Evolutionary conservation across 306 rosid species (phyloP).

Genomic region (Nissolia schottii): DNA sequence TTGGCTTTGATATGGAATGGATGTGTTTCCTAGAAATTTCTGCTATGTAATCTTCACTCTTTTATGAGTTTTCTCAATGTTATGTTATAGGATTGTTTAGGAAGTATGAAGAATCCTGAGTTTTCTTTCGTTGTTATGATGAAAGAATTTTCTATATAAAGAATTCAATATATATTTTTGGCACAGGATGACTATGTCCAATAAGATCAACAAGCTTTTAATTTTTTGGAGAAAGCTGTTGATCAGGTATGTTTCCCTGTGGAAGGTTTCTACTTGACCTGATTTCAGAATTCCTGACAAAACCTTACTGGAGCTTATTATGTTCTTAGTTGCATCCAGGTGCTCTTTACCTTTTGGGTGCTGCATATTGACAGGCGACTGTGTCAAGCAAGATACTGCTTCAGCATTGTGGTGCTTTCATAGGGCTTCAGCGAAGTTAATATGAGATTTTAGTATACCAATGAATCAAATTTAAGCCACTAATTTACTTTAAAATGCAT

Average conservation of each 20-base stretch:
- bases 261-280: slow-evolving; percentile 12
- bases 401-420: slow-evolving; percentile 92
- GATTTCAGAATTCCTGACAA: slow-evolving; percentile 14
- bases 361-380: slow-evolving; percentile 85
- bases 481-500: neutral
- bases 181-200: slow-evolving; percentile 72
- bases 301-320: slow-evolving; percentile 37
- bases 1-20: no score
- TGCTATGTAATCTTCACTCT: neutral
- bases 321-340: slow-evolving; percentile 86
- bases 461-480: slow-evolving; percentile 13
- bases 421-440: slow-evolving; percentile 90
- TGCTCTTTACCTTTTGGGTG: slow-evolving; percentile 89
- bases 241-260: slow-evolving; percentile 62
- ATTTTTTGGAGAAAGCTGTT: slow-evolving; percentile 90
- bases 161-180: neutral
- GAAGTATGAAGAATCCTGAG: neutral
- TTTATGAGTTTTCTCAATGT: neutral
- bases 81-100: neutral
- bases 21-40: no score
- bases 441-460: neutral
- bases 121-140: neutral
- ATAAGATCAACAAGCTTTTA: slow-evolving; percentile 85
- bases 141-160: neutral
- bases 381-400: slow-evolving; percentile 68